Conservation (phyloP, 306 rosid genomes). For the Astragalus membranaceus region DNA sequence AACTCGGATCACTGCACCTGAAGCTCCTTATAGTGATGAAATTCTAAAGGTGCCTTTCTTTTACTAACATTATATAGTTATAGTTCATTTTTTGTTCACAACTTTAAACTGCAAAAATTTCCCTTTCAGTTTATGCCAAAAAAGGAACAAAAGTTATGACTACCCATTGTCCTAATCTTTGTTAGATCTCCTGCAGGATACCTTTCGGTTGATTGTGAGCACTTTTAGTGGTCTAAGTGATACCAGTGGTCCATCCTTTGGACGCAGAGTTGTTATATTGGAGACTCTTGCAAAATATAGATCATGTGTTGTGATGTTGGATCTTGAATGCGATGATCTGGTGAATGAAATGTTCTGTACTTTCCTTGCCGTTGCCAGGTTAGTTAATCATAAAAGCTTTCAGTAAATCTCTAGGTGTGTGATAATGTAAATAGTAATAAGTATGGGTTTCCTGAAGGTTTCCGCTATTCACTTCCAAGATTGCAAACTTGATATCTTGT, state of each 20-base stretch:
- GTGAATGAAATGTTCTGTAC: slow-evolving; percentile 90
- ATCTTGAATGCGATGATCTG: slow-evolving; percentile 93
- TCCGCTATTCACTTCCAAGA: neutral
- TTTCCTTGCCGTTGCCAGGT: slow-evolving; percentile 90
- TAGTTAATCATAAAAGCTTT: slow-evolving; percentile 23
- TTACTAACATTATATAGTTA: slow-evolving; percentile 1
- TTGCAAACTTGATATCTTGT: neutral
- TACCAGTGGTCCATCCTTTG: slow-evolving; percentile 87
- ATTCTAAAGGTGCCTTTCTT: slow-evolving; percentile 65
- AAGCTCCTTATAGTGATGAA: slow-evolving; percentile 88
- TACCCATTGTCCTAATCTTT: slow-evolving; percentile 21
- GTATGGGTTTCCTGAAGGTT: neutral
- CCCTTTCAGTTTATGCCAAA: neutral
- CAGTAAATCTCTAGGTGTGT: neutral
- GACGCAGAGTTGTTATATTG: slow-evolving; percentile 90
- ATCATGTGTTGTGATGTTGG: slow-evolving; percentile 98
- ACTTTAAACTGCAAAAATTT: neutral
- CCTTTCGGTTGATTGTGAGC: slow-evolving; percentile 77
- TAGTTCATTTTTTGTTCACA: slow-evolving; percentile 1
- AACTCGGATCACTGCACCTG: slow-evolving; percentile 98
- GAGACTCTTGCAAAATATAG: slow-evolving; percentile 98
- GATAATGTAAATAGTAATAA: neutral
- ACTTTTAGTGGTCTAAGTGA: slow-evolving; percentile 89
- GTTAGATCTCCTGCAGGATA: slow-evolving; percentile 59
- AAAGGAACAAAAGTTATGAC: slow-evolving; percentile 13